Evolutionary conservation across 768 basidiomycete genomes (phyloP), one percentile per base, ranked within the genome.

Genomic region (Holtermannia corniformis): DNA sequence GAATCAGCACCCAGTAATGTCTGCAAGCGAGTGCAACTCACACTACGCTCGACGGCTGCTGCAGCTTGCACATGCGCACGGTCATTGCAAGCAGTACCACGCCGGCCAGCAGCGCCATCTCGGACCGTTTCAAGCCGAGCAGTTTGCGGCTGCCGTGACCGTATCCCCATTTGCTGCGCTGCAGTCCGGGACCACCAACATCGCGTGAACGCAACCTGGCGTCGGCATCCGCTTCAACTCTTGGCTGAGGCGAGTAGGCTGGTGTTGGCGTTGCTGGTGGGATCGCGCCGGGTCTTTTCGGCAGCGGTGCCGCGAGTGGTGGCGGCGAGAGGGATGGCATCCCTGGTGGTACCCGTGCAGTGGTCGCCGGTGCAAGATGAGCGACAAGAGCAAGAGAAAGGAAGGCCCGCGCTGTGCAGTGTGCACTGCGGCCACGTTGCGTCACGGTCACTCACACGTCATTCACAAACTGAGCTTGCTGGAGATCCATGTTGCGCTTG

Each of bases 11-110:
- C 44, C n/a, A n/a, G n/a, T n/a, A n/a, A n/a, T n/a, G n/a, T 27
- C 26, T 48, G 13, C 24, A 32, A 13, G 27, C 3, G 23, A 53
- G n/a, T 21, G 4, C 12, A 3, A 79, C 87, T 76, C 60, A 92
- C 88, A 99, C 93, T 41, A 99, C 89, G 63, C 89, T 91, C 52
- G 82, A 78, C 0, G 93, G 93, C 65, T 82, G 81, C 41, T 85
- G 87, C 42, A 99, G 75, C 49, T 84, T 80, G 74, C 85, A 95
- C 52, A 92, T 71, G 44, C 93, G 80, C n/a, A 96, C 87, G n/a
- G 76, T 80, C 5, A 77, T 72, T 1, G 88, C 91, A 46, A 95
- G 65, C 7, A 88, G 13, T 13, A 44, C 41, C 10, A 68, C 54
- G 24, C 23, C 47, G 19, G 23, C 55, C 20, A 68, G 46, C 20